These are phyloP conservation scores for Sesbania bispinosa DNA, from an alignment of 306 rosid species.

Conservation along the genomic window DNA sequence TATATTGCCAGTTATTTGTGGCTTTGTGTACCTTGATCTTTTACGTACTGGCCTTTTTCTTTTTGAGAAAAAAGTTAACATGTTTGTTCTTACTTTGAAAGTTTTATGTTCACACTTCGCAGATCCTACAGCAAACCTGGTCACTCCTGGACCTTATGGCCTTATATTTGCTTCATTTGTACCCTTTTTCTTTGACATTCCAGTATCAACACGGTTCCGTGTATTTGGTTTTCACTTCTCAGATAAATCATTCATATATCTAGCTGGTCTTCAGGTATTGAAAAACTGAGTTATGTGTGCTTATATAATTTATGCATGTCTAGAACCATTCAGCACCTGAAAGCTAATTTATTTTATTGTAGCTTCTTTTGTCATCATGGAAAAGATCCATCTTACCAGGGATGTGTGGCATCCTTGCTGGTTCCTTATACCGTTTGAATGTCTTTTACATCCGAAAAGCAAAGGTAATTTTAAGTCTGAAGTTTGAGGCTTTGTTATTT, in stretches of 20 bases:
- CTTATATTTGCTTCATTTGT: slow-evolving; percentile 94
- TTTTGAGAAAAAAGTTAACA: not conserved
- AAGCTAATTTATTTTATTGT: slow-evolving; percentile 34
- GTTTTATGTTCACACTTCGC: slow-evolving; percentile 31
- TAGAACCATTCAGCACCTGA: slow-evolving; percentile 14
- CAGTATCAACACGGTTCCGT: slow-evolving; percentile 84
- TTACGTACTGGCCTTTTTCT: not conserved
- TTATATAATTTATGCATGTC: slow-evolving; percentile 1
- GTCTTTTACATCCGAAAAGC: slow-evolving; percentile 80
- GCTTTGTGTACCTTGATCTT: slow-evolving; percentile 3
- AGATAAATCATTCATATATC: slow-evolving; percentile 90
- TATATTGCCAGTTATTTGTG: not conserved
- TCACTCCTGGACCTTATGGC: slow-evolving; percentile 94
- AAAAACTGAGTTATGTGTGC: not conserved
- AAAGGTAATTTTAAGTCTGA: slow-evolving; percentile 52
- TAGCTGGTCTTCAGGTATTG: slow-evolving; percentile 92
- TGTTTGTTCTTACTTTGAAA: slow-evolving; percentile 22
- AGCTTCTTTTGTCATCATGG: slow-evolving; percentile 98
- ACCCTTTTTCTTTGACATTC: slow-evolving; percentile 96
- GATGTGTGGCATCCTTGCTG: slow-evolving; percentile 89
- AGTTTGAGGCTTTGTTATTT: slow-evolving; percentile 11
- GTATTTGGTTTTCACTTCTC: slow-evolving; percentile 77
- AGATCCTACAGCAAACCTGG: slow-evolving; percentile 73
- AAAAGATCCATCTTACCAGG: slow-evolving; percentile 89
- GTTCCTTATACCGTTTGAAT: slow-evolving; percentile 82